Evolutionary conservation across 2,329 filamentous ascomycete genomes (phyloP).

Genomic region (Sclerotiophoma versabilis): DNA sequence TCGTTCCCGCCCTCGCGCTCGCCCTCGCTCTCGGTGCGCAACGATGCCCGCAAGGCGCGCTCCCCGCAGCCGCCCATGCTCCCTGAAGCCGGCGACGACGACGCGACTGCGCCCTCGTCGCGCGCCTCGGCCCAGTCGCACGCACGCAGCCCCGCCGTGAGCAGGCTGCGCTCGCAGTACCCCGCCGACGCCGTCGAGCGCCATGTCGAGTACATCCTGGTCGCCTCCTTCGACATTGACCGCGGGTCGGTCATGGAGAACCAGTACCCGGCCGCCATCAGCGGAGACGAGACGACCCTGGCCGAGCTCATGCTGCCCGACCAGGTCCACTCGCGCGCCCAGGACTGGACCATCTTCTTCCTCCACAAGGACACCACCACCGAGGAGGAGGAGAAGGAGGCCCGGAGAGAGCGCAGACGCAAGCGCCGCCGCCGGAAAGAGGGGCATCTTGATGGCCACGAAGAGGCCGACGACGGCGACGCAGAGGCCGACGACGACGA

Average conservation of each 20-base stretch:
- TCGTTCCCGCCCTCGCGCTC: conserved; percentile 52
- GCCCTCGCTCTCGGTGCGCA: conserved; percentile 47
- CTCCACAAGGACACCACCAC: conserved; percentile 91
- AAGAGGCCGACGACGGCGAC: conserved; percentile 51
- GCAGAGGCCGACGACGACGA: conserved; percentile 40
- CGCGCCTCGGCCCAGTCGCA: conserved; percentile 33
- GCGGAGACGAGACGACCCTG: conserved; percentile 96
- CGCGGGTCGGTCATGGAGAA: conserved; percentile 97
- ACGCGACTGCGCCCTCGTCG: conserved; percentile 39
- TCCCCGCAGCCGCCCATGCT: conserved; percentile 48
- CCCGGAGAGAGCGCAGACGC: conserved; percentile 64
- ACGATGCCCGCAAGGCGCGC: conserved; percentile 41
- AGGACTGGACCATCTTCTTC: conserved; percentile 99
- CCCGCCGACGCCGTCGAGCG: conserved; percentile 66
- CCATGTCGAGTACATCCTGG: conserved; percentile 98
- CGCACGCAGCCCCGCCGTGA: conserved; percentile 1
- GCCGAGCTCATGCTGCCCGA: conserved; percentile 98
- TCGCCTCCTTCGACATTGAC: conserved; percentile 97
- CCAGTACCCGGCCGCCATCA: conserved; percentile 93
- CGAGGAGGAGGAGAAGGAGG: conserved; percentile 73
- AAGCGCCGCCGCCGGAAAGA: conserved; percentile 55
- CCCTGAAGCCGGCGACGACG: conserved; percentile 38
- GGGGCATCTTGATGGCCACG: conserved; percentile 53
- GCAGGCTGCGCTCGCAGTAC: conserved; percentile 56
- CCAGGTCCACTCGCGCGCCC: conserved; percentile 90